Conservation (phyloP, 2,329 filamentous ascomycete genomes). For the Didymella segeticola region DNA sequence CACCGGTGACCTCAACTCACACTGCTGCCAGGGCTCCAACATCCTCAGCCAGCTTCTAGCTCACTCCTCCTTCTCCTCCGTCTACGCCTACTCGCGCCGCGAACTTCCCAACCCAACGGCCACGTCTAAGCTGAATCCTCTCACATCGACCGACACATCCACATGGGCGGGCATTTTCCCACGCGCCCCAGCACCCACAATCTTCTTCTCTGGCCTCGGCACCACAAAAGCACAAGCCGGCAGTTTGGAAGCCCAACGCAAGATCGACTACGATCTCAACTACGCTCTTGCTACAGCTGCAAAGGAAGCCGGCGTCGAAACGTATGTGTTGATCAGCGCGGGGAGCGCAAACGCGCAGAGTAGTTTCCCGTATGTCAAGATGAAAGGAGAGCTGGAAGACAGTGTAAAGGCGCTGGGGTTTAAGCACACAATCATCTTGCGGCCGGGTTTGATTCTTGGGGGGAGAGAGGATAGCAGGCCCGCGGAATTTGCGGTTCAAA, state of each 20-base stretch:
- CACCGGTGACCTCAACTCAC: not conserved
- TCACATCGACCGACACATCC: constrained; percentile 69
- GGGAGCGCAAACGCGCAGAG: constrained; percentile 56
- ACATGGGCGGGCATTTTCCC: constrained; percentile 71
- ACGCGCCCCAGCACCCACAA: constrained; percentile 62
- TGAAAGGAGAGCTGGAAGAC: constrained; percentile 91
- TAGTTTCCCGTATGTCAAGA: constrained; percentile 66
- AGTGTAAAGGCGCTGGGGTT: constrained; percentile 74
- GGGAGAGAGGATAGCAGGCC: constrained; percentile 67
- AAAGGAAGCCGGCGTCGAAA: constrained; percentile 72
- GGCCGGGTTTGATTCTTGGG: constrained; percentile 80
- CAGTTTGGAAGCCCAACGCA: constrained; percentile 78
- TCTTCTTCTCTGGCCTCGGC: constrained; percentile 80
- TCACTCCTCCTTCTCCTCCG: constrained; percentile 58
- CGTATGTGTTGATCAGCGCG: constrained; percentile 79
- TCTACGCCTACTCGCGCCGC: constrained; percentile 72
- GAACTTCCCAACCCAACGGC: constrained; percentile 59
- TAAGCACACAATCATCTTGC: constrained; percentile 75
- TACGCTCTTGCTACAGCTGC: constrained; percentile 78
- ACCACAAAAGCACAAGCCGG: constrained; percentile 81
- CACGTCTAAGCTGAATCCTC: constrained; percentile 68
- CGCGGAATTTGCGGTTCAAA: constrained; percentile 64
- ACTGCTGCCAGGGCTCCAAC: constrained; percentile 75
- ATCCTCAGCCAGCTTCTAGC: constrained; percentile 72
- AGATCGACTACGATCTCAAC: constrained; percentile 88